Evolutionary conservation across 257 asterid species (phyloP), one percentile per base, ranked within the genome.

Genomic region (Nicotiana noctiflora): DNA sequence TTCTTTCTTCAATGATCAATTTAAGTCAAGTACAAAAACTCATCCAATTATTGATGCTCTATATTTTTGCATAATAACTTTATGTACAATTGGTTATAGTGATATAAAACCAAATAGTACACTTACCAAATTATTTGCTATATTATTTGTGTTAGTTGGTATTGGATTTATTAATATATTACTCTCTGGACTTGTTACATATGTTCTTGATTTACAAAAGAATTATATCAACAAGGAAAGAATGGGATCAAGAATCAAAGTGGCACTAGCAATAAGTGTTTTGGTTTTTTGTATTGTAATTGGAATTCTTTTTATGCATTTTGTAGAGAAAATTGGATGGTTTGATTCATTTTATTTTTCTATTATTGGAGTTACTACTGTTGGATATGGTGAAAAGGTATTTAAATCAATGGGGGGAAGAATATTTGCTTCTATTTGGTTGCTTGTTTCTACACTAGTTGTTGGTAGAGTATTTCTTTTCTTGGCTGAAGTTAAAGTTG

Each of bases 81-180:
- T 95, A 98, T 92, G 99, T 83, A 95, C 99, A 2, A 95, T 95
- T 82, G 99, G 99, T 7, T 95, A 95, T 76, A 98, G 99, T 23
- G 99, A 95, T 81, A 93, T 95, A 85, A 91, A 94, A 25, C 98
- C 99, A 56, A 87, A 79, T 79, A 93, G 88, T 79, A 37, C 89
- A 29, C 81, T 90, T 1, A 86, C 98, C 0, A 95, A 95, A 83
- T n/a, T 93, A 88, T 93, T 95, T 67, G 87, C 98, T 4, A 89
- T 93, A 83, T 78, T 90, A 63, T 95, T 95, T 80, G 97, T 92
- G 83, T 92, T 95, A 57, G 90, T 95, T 80, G 97, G 97, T 4
- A 93, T 93, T 68, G 97, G 92, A 53, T 91, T 95, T 83, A 81
- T 93, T 21, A 97, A 95, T 80, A 93, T 95, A 74, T 84, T 91